These are phyloP conservation scores for Chaetoceros tenuissimus DNA, from an alignment of 108 stramenopile species.

Conservation along the genomic window DNA sequence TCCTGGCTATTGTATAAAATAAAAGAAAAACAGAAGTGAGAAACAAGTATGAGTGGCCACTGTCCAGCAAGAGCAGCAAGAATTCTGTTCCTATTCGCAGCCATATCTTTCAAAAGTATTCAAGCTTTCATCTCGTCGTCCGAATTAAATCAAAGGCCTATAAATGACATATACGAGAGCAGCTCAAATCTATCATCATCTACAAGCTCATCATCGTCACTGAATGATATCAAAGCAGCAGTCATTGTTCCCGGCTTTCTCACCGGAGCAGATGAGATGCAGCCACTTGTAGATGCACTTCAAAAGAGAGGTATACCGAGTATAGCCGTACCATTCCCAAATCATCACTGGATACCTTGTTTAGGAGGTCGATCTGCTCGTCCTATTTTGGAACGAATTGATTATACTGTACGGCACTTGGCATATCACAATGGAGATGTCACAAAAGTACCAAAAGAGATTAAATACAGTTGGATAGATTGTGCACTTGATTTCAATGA, in stretches of 20 bases:
- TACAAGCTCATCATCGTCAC: constrained; percentile 3
- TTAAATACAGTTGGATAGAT: constrained; percentile 45
- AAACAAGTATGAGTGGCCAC: too few relatives aligned
- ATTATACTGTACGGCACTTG: constrained; percentile 54
- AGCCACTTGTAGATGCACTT: constrained; percentile 25
- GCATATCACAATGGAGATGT: constrained; percentile 31
- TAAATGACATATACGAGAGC: too few relatives aligned
- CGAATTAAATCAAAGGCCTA: too few relatives aligned
- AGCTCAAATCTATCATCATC: neutral
- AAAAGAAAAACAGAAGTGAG: too few relatives aligned
- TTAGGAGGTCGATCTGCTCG: constrained; percentile 55
- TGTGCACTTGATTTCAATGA: constrained; percentile 40
- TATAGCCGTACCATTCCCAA: constrained; percentile 57
- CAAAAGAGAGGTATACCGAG: constrained; percentile 43
- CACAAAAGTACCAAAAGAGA: constrained; percentile 22
- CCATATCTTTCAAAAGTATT: too few relatives aligned
- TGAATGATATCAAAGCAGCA: constrained; percentile 37
- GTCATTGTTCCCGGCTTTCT: constrained; percentile 69
- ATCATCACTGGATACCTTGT: constrained; percentile 70
- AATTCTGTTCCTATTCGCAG: too few relatives aligned
- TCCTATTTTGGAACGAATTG: constrained; percentile 63
- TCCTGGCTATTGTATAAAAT: too few relatives aligned
- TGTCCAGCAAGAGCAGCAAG: too few relatives aligned
- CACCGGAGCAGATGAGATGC: constrained; percentile 55
- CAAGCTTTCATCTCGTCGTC: too few relatives aligned